A percentile compares a stretch with the other conserved stretches of the same genome.
phyloP scores from a whole-genome alignment of 331 rosid species.

The Pyrus hybrid region DNA sequence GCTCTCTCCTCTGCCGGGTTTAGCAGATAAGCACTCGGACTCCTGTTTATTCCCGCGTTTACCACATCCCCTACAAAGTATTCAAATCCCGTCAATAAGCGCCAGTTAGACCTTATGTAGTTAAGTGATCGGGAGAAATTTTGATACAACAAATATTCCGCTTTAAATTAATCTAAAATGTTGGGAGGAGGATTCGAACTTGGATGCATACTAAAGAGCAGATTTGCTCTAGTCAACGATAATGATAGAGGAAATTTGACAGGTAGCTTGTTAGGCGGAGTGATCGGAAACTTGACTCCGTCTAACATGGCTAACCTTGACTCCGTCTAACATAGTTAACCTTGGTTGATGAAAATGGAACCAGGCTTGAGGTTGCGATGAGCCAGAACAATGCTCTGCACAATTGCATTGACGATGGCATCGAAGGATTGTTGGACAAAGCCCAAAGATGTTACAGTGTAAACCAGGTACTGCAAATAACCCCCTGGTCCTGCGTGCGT shows the following conservation, averaged over 20 bases:
- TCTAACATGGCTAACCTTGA: too few species aligned
- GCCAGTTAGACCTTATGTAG: too few species aligned
- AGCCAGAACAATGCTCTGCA: constrained; percentile 62
- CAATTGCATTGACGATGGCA: constrained; percentile 58
- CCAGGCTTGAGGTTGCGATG: constrained; percentile 64
- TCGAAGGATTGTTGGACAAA: constrained; percentile 77
- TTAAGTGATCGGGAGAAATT: too few species aligned
- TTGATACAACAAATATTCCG: too few species aligned
- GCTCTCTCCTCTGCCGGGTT: constrained; percentile 70
- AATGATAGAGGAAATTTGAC: too few species aligned
- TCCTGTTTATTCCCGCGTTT: constrained; percentile 65
- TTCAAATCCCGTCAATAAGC: too few species aligned
- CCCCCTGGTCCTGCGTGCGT: constrained; percentile 96
- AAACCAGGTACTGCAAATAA: constrained; percentile 60
- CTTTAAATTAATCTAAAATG: too few species aligned
- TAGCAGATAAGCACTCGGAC: constrained; percentile 71
- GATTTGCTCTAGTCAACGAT: too few species aligned
- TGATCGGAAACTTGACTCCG: too few species aligned
- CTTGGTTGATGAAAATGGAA: constrained; percentile 47
- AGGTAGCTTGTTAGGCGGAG: too few species aligned
- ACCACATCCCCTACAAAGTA: constrained; percentile 45
- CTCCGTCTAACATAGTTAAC: constrained; percentile 3
- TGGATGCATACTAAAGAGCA: too few species aligned
- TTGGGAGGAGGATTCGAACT: too few species aligned
- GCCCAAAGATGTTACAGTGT: constrained; percentile 62